Conservation (phyloP, 495 filamentous ascomycete species). For the Neurospora sp. region DNA sequence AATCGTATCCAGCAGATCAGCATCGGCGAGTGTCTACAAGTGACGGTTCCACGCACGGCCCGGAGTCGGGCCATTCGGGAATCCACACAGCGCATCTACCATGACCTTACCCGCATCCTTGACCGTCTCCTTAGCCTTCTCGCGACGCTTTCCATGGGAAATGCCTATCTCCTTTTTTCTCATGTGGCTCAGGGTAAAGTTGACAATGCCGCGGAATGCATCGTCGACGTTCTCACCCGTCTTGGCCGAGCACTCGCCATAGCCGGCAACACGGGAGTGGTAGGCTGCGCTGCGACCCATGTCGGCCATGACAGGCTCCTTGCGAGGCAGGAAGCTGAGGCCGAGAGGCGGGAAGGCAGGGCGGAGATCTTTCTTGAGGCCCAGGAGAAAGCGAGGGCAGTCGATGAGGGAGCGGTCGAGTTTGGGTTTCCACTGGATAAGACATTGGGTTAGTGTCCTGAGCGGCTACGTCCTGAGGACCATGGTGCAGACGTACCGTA, state of each 20-base stretch:
- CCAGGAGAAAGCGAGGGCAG: slow-evolving; percentile 15
- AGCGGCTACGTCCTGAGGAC: background rate
- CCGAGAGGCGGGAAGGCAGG: slow-evolving; percentile 2
- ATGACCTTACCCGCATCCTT: background rate
- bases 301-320: slow-evolving; percentile 1
- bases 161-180: slow-evolving; percentile 1
- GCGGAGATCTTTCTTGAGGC: slow-evolving; percentile 17
- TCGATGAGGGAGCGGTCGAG: slow-evolving; percentile 15
- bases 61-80: background rate
- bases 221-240: slow-evolving; percentile 10
- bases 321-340: slow-evolving; percentile 8
- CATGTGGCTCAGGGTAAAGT: background rate
- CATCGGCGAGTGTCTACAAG: background rate
- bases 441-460: background rate
- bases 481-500: slow-evolving; percentile 5
- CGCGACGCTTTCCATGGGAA: background rate
- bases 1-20: background rate
- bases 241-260: slow-evolving; percentile 16
- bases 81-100: background rate
- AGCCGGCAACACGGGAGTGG: slow-evolving; percentile 3
- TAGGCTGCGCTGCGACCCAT: background rate
- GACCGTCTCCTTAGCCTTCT: slow-evolving; percentile 1
- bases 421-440: slow-evolving; percentile 17
- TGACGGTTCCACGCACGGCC: background rate
- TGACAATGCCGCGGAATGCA: slow-evolving; percentile 5